These are phyloP conservation scores for Sechiopsis laciniata DNA, from an alignment of 306 rosid species.

Conservation along the genomic window DNA sequence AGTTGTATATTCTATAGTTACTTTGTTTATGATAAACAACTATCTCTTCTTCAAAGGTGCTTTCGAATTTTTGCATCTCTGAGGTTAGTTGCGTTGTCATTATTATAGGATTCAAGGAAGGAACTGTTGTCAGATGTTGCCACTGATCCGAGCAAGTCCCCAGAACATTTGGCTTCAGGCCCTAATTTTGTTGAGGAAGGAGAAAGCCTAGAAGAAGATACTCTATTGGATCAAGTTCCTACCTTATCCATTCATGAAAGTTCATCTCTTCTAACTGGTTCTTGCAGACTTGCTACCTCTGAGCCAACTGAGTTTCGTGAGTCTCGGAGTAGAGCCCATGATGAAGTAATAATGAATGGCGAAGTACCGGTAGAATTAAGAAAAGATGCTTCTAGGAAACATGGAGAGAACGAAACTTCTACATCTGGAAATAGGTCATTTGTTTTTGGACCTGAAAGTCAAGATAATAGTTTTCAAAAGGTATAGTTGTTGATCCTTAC, in stretches of 20 bases:
- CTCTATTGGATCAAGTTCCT: slow-evolving; percentile 60
- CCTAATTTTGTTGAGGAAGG: slow-evolving; percentile 39
- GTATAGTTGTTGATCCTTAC: slow-evolving; percentile 28
- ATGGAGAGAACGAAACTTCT: slow-evolving; percentile 57
- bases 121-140: slow-evolving; percentile 38
- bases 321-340: slow-evolving; percentile 36
- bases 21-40: slow-evolving; percentile 5
- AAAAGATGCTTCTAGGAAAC: slow-evolving; percentile 32
- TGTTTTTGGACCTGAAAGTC: slow-evolving; percentile 67
- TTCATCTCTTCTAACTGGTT: slow-evolving; percentile 46
- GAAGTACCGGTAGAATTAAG: slow-evolving; percentile 51
- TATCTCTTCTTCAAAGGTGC: slow-evolving; percentile 25
- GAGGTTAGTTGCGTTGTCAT: slow-evolving; percentile 31
- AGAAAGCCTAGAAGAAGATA: slow-evolving; percentile 42
- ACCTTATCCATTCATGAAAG: slow-evolving; percentile 64
- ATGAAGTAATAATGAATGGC: slow-evolving; percentile 52
- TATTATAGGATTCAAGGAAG: slow-evolving; percentile 51
- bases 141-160: slow-evolving; percentile 41
- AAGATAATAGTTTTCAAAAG: slow-evolving; percentile 57
- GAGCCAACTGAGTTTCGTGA: slow-evolving; percentile 43
- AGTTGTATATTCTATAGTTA: slow-evolving; percentile 18
- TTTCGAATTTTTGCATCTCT: slow-evolving; percentile 25
- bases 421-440: slow-evolving; percentile 46
- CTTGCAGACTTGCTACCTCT: slow-evolving; percentile 35
- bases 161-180: slow-evolving; percentile 44